phyloP scores from a whole-genome alignment of 1,284 basidiomycete species.

The Xerocomus nothofagi region DNA sequence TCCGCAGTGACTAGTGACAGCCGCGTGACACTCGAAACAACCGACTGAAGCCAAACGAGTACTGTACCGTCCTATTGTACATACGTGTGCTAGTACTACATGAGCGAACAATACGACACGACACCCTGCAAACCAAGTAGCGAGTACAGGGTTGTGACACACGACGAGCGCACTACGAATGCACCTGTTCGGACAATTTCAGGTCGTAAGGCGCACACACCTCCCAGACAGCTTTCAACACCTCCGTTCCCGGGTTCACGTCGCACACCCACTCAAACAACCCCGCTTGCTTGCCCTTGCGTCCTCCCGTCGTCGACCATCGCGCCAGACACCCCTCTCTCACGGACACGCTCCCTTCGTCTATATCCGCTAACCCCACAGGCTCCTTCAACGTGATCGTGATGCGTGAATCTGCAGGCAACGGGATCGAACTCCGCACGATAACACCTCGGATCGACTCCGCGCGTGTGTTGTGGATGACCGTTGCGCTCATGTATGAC shows the following conservation, averaged over 20 bases:
- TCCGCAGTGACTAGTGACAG: no score
- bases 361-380: constrained; percentile 18
- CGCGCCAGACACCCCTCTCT: constrained; percentile 19
- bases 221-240: constrained; percentile 27
- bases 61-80: no score
- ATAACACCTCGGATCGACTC: constrained; percentile 15
- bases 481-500: constrained; percentile 19
- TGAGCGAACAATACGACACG: no score
- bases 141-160: no score
- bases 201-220: constrained; percentile 21
- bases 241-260: constrained; percentile 17
- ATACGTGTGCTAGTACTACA: no score
- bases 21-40: no score
- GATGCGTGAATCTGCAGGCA: constrained; percentile 25
- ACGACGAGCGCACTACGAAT: neutral
- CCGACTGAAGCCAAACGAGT: no score
- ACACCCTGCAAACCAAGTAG: no score
- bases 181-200: constrained; percentile 12
- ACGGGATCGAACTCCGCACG: constrained; percentile 21
- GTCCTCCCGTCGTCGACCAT: constrained; percentile 21
- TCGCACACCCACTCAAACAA: constrained; percentile 29
- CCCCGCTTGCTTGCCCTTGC: constrained; percentile 24
- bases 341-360: constrained; percentile 16
- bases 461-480: constrained; percentile 19
- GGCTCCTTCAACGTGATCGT: constrained; percentile 26